Percentiles rank a stretch among this genome's conserved stretches.
phyloP scores from a whole-genome alignment of 129 eudicot genomes.

The Flaveria bidentis region DNA sequence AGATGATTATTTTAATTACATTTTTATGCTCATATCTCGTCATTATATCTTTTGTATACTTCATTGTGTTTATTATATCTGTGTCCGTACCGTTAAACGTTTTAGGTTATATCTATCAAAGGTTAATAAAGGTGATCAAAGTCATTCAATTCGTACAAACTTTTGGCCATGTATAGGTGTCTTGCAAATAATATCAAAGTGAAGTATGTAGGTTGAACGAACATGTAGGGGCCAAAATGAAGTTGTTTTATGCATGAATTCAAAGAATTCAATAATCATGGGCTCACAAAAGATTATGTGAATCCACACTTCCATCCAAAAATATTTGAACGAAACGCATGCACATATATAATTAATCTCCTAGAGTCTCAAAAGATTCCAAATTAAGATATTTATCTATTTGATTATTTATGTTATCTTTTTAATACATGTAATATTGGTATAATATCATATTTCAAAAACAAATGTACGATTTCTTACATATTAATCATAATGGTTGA shows the following conservation, averaged over 20 bases:
- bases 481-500: too few relatives aligned
- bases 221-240: conserved; percentile 18
- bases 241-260: neutral
- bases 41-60: too few relatives aligned
- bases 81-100: neutral
- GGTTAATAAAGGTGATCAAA: neutral
- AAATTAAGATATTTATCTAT: neutral
- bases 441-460: too few relatives aligned
- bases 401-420: too few relatives aligned
- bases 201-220: neutral
- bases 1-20: too few relatives aligned
- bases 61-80: neutral
- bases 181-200: conserved; percentile 11
- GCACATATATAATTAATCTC: neutral
- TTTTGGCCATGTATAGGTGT: neutral
- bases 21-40: too few relatives aligned
- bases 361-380: neutral
- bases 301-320: conserved; percentile 10
- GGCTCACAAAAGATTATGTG: neutral
- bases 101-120: neutral
- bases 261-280: neutral
- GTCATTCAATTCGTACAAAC: neutral
- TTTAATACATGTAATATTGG: too few relatives aligned
- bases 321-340: neutral
- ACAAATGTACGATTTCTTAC: too few relatives aligned